These are phyloP conservation scores for Lachancea kluyveri DNA, from an alignment of 805 yeast species.

Conservation along the genomic window DNA sequence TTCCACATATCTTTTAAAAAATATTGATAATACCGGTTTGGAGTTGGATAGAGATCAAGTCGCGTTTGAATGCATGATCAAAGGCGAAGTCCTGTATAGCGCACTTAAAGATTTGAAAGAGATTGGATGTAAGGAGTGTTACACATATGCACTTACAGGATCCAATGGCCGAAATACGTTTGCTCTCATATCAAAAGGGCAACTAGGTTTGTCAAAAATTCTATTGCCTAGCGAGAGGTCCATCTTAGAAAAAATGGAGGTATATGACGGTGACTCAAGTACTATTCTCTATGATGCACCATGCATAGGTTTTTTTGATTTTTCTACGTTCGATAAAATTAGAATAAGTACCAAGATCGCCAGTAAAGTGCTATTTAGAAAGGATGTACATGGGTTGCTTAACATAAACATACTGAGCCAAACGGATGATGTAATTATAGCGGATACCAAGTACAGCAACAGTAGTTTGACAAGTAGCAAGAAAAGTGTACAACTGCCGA, in stretches of 20 bases:
- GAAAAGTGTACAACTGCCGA: slow-evolving; percentile 22
- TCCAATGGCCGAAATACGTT: slow-evolving; percentile 27
- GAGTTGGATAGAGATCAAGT: slow-evolving; percentile 40
- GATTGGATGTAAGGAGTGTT: slow-evolving; percentile 45
- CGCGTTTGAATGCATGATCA: slow-evolving; percentile 45
- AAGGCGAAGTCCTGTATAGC: slow-evolving; percentile 47
- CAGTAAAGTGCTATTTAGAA: slow-evolving; percentile 46
- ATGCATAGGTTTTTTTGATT: slow-evolving; percentile 45
- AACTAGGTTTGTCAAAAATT: slow-evolving; percentile 65
- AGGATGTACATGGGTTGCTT: slow-evolving; percentile 45
- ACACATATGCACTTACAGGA: slow-evolving; percentile 35
- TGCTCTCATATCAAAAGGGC: slow-evolving; percentile 59
- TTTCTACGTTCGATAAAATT: slow-evolving; percentile 41
- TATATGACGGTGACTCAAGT: slow-evolving; percentile 26
- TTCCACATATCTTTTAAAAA: slow-evolving; percentile 37
- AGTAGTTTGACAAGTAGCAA: slow-evolving; percentile 4
- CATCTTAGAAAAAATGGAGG: slow-evolving; percentile 53
- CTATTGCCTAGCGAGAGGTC: slow-evolving; percentile 57
- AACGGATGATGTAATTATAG: slow-evolving; percentile 23
- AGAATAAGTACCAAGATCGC: slow-evolving; percentile 45
- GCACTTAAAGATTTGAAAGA: slow-evolving; percentile 53
- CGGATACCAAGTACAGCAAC: slow-evolving; percentile 19
- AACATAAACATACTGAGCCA: slow-evolving; percentile 41
- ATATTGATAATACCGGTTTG: slow-evolving; percentile 32
- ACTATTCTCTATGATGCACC: slow-evolving; percentile 22